Evolutionary conservation across 148 eudicot genomes (phyloP).

Genomic region (Salicornia ramosissima): DNA sequence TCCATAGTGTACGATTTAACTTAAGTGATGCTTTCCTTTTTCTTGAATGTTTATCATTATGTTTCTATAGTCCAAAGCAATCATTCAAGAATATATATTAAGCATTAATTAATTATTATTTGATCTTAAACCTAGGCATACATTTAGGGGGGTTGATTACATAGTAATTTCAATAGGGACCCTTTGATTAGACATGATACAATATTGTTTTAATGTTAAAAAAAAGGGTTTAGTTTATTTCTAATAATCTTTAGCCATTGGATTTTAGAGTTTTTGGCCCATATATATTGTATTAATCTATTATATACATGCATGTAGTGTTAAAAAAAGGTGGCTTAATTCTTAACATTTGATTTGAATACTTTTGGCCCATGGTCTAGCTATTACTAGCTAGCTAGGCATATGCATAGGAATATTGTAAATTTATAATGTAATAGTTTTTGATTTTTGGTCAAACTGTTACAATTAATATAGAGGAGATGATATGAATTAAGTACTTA

Average conservation of each 20-base stretch:
- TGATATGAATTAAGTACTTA: too few relatives aligned
- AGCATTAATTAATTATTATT: conserved; percentile 17
- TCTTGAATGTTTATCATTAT: conserved; percentile 34
- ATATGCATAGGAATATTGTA: neutral
- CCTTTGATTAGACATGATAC: neutral
- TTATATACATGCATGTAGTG: too few relatives aligned
- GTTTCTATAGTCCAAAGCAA: conserved; percentile 42
- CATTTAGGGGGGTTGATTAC: conserved; percentile 9
- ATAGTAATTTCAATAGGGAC: neutral
- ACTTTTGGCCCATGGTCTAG: neutral
- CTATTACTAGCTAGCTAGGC: neutral
- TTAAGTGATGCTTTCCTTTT: conserved; percentile 27
- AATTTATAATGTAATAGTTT: too few relatives aligned
- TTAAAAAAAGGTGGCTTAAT: neutral
- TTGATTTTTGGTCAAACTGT: too few relatives aligned
- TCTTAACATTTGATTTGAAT: neutral
- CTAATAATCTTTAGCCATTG: neutral
- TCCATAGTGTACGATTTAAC: conserved; percentile 29
- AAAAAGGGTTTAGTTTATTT: neutral
- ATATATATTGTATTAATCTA: too few relatives aligned
- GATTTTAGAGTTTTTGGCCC: neutral
- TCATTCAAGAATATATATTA: conserved; percentile 35
- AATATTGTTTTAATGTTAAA: neutral
- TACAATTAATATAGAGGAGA: too few relatives aligned
- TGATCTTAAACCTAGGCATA: conserved; percentile 13